phyloP scores from a whole-genome alignment of 2,329 filamentous ascomycete genomes.

The Uncinocarpus reesii region DNA sequence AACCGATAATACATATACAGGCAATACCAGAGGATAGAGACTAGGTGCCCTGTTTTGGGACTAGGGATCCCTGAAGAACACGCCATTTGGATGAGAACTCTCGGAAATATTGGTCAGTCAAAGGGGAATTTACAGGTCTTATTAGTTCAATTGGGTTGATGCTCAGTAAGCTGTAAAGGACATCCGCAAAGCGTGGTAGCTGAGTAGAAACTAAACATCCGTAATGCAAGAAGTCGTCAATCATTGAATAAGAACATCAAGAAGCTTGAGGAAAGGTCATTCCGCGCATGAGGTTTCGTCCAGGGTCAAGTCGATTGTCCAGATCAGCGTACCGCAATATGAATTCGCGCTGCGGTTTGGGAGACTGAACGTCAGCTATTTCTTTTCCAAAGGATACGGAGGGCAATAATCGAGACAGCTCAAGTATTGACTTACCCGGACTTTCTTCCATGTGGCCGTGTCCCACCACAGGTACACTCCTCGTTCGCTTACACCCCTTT shows the following conservation, averaged over 20 bases:
- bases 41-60: too few relatives aligned
- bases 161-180: neutral
- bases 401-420: neutral
- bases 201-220: slow-evolving; percentile 3
- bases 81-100: too few relatives aligned
- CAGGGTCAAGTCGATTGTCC: slow-evolving; percentile 38
- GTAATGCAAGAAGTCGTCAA: slow-evolving; percentile 2
- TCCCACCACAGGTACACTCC: slow-evolving; percentile 45
- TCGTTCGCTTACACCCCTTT: slow-evolving; percentile 40
- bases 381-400: neutral
- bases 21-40: too few relatives aligned
- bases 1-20: too few relatives aligned
- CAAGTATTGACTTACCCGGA: slow-evolving; percentile 30
- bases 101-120: too few relatives aligned
- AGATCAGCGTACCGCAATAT: slow-evolving; percentile 42
- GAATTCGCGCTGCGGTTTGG: slow-evolving; percentile 34
- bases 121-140: neutral
- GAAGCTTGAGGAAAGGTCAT: slow-evolving; percentile 26
- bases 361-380: slow-evolving; percentile 2
- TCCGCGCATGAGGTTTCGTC: slow-evolving; percentile 27
- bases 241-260: slow-evolving; percentile 10
- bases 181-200: neutral
- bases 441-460: slow-evolving; percentile 41
- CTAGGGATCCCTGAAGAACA: too few relatives aligned
- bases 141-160: neutral